Evolutionary conservation across 768 basidiomycete genomes (phyloP).

Genomic region (Podaxis sp.): DNA sequence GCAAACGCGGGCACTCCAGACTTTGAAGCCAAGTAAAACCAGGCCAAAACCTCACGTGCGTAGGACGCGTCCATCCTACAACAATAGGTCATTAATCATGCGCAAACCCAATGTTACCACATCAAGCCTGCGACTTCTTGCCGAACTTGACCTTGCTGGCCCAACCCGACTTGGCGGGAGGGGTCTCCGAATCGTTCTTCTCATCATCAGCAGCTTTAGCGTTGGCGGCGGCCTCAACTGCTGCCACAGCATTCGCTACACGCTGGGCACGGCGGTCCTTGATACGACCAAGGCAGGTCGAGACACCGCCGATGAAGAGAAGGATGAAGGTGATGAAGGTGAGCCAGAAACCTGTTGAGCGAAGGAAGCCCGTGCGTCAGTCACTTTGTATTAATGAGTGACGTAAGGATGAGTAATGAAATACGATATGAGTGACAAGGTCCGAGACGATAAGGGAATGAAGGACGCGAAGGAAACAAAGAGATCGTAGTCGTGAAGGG

Average conservation of each 20-base stretch:
- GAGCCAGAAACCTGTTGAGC: slow-evolving; percentile 11
- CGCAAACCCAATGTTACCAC: not conserved
- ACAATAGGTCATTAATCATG: not conserved
- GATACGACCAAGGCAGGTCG: slow-evolving; percentile 13
- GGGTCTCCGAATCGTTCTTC: not conserved
- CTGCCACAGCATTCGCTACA: not conserved
- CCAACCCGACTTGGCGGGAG: not conserved
- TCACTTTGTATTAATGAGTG: not conserved
- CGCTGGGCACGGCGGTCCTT: not conserved
- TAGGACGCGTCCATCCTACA: not conserved
- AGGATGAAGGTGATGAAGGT: slow-evolving; percentile 11
- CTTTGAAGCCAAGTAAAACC: not conserved
- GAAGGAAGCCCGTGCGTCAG: not conserved
- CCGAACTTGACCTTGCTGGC: slow-evolving; percentile 6
- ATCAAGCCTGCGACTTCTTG: not conserved
- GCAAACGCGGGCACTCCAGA: not conserved
- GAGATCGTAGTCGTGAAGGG: not conserved
- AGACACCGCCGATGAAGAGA: slow-evolving; percentile 11
- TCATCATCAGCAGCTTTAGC: not conserved
- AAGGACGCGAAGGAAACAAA: not conserved
- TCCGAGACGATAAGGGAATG: not conserved
- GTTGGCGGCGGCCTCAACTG: not conserved
- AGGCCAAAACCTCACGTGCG: not conserved
- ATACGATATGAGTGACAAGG: not conserved
- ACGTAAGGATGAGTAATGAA: not conserved